phyloP scores from a whole-genome alignment of 2,329 filamentous ascomycete species.

The Ceratocystis smalleyi region DNA sequence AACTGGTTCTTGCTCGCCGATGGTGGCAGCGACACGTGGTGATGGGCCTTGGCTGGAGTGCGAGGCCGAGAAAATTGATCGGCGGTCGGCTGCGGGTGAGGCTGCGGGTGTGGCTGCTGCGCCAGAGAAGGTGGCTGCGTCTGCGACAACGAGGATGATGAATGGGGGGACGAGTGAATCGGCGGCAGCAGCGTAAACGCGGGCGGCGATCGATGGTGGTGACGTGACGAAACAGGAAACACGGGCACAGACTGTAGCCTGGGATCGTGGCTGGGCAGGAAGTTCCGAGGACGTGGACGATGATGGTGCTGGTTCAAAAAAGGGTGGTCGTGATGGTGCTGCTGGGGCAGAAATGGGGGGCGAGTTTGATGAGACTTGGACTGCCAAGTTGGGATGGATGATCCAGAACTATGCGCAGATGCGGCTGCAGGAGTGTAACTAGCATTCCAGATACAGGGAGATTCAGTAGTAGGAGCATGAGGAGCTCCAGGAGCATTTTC shows the following conservation, averaged over 20 bases:
- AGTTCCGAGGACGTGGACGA: neutral
- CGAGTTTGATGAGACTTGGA: neutral
- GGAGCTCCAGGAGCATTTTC: neutral
- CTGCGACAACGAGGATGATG: neutral
- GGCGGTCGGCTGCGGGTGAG: neutral
- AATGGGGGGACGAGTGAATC: neutral
- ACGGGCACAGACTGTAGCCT: neutral
- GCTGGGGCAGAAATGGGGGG: slow-evolving; percentile 1
- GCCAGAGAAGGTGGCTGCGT: neutral
- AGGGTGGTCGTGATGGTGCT: neutral
- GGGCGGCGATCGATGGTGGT: neutral
- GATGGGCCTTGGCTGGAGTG: slow-evolving; percentile 9
- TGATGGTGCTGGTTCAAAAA: neutral
- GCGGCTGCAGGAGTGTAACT: neutral
- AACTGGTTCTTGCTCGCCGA: slow-evolving; percentile 14
- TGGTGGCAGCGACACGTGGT: slow-evolving; percentile 16
- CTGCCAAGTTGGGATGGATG: neutral
- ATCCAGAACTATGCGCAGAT: neutral
- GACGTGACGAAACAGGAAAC: neutral
- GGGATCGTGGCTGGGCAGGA: neutral
- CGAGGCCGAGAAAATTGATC: neutral
- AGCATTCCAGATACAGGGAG: slow-evolving; percentile 2
- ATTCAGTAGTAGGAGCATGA: neutral
- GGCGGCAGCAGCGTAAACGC: neutral
- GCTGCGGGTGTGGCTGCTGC: neutral